These are phyloP conservation scores for Scopulariopsis brevicaulis DNA, from an alignment of 2,329 filamentous ascomycete species.

Conservation along the genomic window DNA sequence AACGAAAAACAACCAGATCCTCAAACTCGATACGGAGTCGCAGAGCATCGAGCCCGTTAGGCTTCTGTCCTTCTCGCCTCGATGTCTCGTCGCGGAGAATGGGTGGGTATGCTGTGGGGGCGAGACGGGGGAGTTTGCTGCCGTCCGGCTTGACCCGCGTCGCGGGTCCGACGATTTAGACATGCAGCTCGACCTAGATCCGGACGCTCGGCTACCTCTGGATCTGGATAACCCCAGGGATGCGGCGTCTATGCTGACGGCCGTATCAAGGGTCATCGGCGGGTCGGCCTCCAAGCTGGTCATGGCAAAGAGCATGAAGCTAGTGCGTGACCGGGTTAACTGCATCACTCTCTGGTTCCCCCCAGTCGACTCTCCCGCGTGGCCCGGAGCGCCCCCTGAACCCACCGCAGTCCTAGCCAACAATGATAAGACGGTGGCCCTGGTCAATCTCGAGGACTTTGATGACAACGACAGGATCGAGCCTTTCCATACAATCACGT, in stretches of 20 bases:
- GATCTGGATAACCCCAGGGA: constrained; percentile 16
- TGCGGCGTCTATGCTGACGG: constrained; percentile 20
- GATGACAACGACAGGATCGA: constrained; percentile 30
- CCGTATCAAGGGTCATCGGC: constrained; percentile 22
- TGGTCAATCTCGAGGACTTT: constrained; percentile 65
- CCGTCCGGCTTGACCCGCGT: constrained; percentile 46
- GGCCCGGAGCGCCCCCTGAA: constrained; percentile 28
- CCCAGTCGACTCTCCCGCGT: constrained; percentile 18
- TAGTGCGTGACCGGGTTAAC: constrained; percentile 52
- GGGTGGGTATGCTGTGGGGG: constrained; percentile 90
- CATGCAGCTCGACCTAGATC: constrained; percentile 18
- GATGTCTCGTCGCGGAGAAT: constrained; percentile 75
- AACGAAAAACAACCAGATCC: constrained; percentile 51
- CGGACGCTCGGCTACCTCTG: constrained; percentile 19
- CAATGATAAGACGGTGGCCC: constrained; percentile 79
- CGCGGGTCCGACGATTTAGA: constrained; percentile 18
- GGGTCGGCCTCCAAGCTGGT: constrained; percentile 9
- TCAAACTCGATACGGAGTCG: constrained; percentile 56
- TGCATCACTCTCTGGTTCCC: constrained; percentile 55
- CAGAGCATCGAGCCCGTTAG: constrained; percentile 65
- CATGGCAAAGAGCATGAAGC: constrained; percentile 36
- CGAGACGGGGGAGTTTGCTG: constrained; percentile 76
- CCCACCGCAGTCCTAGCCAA: constrained; percentile 69
- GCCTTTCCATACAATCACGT: constrained; percentile 57
- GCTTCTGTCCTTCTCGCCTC: constrained; percentile 59